Evolutionary conservation across 1,139 yeast species (phyloP).

Genomic region (Saccharomyces hybrid): DNA sequence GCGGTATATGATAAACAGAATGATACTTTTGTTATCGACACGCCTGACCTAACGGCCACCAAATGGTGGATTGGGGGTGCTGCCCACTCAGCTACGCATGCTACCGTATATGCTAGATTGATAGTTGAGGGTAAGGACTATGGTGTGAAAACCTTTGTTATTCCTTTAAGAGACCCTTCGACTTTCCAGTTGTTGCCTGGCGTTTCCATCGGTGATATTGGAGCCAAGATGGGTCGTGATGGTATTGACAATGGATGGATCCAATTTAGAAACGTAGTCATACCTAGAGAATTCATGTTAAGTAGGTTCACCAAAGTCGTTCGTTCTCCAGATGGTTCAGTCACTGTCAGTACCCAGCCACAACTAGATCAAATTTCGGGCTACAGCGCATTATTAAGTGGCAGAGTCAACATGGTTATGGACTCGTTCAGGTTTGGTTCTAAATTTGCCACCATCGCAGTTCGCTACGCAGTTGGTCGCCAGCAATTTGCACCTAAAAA

Average conservation of each 20-base stretch:
- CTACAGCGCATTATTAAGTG: no score
- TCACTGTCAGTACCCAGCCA: no score
- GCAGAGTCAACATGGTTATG: constrained; percentile 40
- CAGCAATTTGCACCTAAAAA: constrained; percentile 57
- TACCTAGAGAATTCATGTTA: no score
- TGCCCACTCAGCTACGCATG: constrained; percentile 86
- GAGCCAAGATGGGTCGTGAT: constrained; percentile 80
- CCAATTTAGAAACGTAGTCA: no score
- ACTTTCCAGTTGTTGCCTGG: constrained; percentile 69
- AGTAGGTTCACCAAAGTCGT: no score
- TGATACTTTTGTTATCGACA: constrained; percentile 67
- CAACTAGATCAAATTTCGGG: no score
- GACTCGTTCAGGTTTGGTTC: constrained; percentile 80
- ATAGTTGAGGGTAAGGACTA: constrained; percentile 76
- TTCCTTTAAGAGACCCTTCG: constrained; percentile 70
- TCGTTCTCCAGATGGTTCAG: no score
- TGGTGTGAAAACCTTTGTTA: constrained; percentile 87
- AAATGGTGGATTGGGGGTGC: constrained; percentile 99
- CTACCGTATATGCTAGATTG: constrained; percentile 73
- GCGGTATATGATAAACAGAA: constrained; percentile 64
- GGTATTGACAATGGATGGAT: constrained; percentile 38
- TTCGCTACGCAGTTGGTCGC: constrained; percentile 84
- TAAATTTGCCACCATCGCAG: constrained; percentile 73
- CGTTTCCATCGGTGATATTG: constrained; percentile 81
- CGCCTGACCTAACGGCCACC: constrained; percentile 87